These are phyloP conservation scores for grape (Vitis vinifera) DNA, from an alignment of 164 flowering plant species.

Conservation along the genomic window DNA sequence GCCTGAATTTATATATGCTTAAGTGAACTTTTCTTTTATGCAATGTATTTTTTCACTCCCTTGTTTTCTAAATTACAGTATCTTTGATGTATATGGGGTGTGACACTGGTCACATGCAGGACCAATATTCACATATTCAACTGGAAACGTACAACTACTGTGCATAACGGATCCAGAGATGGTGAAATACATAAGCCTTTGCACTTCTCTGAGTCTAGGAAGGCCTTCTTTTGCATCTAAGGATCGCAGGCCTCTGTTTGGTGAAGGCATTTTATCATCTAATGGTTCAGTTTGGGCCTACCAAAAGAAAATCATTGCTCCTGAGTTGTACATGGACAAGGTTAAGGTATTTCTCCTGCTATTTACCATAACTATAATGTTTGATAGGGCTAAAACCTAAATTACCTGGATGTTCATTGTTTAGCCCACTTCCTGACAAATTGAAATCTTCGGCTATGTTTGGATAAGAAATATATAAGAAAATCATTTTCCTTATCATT, in stretches of 20 bases:
- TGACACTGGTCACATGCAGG: not conserved
- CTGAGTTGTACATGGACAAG: slow-evolving; percentile 20
- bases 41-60: too few species aligned
- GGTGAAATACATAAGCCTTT: slow-evolving; percentile 12
- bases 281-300: slow-evolving; percentile 17
- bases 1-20: too few species aligned
- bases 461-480: too few species aligned
- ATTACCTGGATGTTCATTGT: too few species aligned
- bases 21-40: too few species aligned
- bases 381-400: too few species aligned
- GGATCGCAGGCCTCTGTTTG: slow-evolving; percentile 5
- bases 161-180: not conserved
- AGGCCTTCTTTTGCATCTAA: not conserved
- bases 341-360: slow-evolving; percentile 11
- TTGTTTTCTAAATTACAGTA: too few species aligned
- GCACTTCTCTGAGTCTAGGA: slow-evolving; percentile 6
- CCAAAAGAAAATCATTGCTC: slow-evolving; percentile 20
- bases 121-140: slow-evolving; percentile 11
- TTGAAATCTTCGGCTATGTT: too few species aligned
- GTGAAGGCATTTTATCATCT: slow-evolving; percentile 6
- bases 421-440: too few species aligned
- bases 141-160: slow-evolving; percentile 9
- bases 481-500: too few species aligned
- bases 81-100: too few species aligned
- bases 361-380: too few species aligned